These are phyloP conservation scores for Chalciporus piperatus DNA, from an alignment of 768 basidiomycete species.

Conservation along the genomic window DNA sequence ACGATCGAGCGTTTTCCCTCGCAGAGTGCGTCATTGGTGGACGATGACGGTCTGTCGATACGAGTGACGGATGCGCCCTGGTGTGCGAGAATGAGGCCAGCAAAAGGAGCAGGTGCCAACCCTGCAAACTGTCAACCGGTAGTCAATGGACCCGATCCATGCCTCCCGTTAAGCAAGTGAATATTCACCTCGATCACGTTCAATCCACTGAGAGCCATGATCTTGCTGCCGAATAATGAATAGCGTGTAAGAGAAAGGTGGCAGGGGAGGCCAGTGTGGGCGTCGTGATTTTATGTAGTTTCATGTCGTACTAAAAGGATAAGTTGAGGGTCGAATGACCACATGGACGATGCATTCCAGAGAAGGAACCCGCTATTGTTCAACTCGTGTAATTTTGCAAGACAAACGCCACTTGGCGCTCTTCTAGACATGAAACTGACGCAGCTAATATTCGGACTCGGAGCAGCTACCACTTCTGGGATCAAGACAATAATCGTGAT, in stretches of 20 bases:
- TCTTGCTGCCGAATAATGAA: conserved; percentile 13
- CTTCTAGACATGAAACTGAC: too few species aligned
- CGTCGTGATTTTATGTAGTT: conserved; percentile 7
- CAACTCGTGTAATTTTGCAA: background rate
- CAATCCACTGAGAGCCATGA: conserved; percentile 49
- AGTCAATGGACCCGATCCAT: background rate
- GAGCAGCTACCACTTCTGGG: too few species aligned
- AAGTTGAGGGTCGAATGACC: background rate
- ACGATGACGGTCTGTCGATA: conserved; percentile 58
- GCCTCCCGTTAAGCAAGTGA: background rate
- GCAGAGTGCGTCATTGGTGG: conserved; percentile 52
- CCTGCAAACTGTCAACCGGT: conserved; percentile 61
- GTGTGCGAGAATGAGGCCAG: conserved; percentile 75
- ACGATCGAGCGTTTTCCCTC: conserved; percentile 76
- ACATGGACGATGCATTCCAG: background rate
- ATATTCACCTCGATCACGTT: conserved; percentile 49
- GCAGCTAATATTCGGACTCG: too few species aligned
- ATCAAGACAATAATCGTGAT: too few species aligned
- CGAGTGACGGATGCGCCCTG: conserved; percentile 76
- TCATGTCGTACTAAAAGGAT: background rate
- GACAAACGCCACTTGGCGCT: background rate
- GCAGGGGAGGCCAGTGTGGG: background rate
- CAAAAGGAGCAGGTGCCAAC: conserved; percentile 78
- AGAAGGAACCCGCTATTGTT: background rate
- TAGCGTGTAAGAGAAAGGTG: background rate